Evolutionary conservation across 2,329 filamentous ascomycete species (phyloP), one percentile per base, ranked within the genome.

Genomic region (Aurifilum marmelostoma): DNA sequence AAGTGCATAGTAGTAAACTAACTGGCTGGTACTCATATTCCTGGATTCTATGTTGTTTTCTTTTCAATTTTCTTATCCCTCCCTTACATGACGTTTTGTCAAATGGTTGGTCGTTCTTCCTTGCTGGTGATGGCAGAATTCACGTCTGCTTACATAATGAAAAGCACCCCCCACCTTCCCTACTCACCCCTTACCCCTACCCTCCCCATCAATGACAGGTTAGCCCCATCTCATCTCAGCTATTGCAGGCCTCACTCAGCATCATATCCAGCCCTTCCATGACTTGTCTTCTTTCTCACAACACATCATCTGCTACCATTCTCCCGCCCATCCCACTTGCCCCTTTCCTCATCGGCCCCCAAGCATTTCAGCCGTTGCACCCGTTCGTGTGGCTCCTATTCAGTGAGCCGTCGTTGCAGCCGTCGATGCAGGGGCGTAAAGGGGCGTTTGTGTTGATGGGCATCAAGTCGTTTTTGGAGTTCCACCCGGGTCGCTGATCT

Each of bases 361-460:
- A 24, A n/a, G 50, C 24, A 27, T 3, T 27, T 27, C 50, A 54
- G 50, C 50, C 12, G 50, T 27, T 54, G 50, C 50, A 27, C 4
- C 9, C n/a, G 12, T 54, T 24, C 21, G 24, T 56, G 52, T 56
- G 52, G 52, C 52, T 27, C 52, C 52, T 29, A 7, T 56, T 27
- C 52, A 56, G 24, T 29, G 24, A 56, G 27, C 27, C 27, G 52
- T 56, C 52, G 7, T 18, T 29, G 52, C 27, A 32, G 52, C 52
- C 12, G 52, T 56, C 52, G 27, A 56, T 56, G 52, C 52, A 29
- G 52, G 12, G 52, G 24, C 52, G 52, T 29, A 29, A 29, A 56
- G 52, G 52, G 52, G 52, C 52, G 16, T 34, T n/a, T 34, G 34
- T 8, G 34, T 56, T 56, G 52, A 56, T 56, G 52, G 52, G 52